These are phyloP conservation scores for Dovyalis caffra DNA, from an alignment of 345 rosid species.

Conservation along the genomic window DNA sequence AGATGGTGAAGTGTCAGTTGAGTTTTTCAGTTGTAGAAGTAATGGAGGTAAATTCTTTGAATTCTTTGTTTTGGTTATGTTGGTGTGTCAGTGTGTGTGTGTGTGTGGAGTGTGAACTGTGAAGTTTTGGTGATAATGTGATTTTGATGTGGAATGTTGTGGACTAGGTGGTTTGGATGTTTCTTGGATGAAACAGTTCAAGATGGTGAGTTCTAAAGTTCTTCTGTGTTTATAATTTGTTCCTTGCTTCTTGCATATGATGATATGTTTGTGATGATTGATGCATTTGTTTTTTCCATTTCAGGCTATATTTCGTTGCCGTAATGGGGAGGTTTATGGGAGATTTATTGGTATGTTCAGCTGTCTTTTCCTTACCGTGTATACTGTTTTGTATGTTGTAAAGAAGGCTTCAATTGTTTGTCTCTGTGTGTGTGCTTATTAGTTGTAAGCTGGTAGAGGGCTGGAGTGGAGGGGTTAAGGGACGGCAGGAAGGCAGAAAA, in stretches of 20 bases:
- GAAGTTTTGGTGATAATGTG: not conserved
- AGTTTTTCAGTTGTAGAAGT: constrained; percentile 64
- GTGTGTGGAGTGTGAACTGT: not conserved
- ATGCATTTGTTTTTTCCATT: constrained; percentile 10
- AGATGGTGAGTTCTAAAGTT: constrained; percentile 48
- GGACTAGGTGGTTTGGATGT: constrained; percentile 53
- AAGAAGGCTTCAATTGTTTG: not conserved
- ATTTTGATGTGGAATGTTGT: constrained; percentile 20
- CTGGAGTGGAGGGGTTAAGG: not conserved
- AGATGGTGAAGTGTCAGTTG: constrained; percentile 37
- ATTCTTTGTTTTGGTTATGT: not conserved
- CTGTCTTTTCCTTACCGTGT: not conserved
- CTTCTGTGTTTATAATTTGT: not conserved
- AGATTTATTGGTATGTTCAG: constrained; percentile 49
- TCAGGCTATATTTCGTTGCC: constrained; percentile 59
- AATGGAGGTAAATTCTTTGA: constrained; percentile 54
- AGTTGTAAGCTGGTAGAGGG: too few species aligned
- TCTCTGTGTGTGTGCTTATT: too few species aligned
- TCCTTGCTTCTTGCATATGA: too few species aligned
- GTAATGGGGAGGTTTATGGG: constrained; percentile 53
- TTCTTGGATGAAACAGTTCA: constrained; percentile 68
- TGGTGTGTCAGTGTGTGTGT: not conserved
- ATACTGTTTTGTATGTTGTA: not conserved
- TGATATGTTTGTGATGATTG: not conserved
- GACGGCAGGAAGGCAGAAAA: not conserved